Conservation (phyloP, 768 basidiomycete genomes). For the Omphalotus guepiniiformis region DNA sequence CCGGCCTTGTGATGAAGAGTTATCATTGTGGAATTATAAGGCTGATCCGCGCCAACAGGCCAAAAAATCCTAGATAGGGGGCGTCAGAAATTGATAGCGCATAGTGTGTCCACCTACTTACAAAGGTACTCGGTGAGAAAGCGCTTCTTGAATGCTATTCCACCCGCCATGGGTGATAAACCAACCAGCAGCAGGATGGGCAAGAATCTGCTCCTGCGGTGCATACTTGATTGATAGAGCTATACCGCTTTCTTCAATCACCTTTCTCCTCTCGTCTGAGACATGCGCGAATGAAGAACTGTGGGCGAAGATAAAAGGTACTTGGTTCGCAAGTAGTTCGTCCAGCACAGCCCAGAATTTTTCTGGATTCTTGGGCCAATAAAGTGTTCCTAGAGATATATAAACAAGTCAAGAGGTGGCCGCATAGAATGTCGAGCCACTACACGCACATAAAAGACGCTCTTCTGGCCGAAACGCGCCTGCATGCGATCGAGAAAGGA, state of each 20-base stretch:
- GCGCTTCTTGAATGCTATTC: conserved; percentile 5
- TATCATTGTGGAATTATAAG: conserved; percentile 2
- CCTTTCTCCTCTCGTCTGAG: conserved; percentile 1
- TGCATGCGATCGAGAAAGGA: conserved; percentile 16
- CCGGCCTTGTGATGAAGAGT: conserved; percentile 1
- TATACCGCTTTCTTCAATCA: not conserved
- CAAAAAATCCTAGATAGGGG: not conserved
- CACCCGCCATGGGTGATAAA: conserved; percentile 8
- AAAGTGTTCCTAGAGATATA: conserved; percentile 5
- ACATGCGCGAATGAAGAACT: not conserved
- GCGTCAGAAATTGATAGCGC: not conserved
- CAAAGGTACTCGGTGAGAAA: conserved; percentile 5
- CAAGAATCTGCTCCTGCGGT: conserved; percentile 2
- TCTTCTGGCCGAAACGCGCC: not conserved
- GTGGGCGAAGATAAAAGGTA: conserved; percentile 5
- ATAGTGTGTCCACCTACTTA: not conserved
- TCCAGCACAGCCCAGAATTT: conserved; percentile 6
- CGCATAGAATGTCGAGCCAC: not conserved
- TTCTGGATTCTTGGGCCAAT: not conserved
- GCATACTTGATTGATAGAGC: not conserved
- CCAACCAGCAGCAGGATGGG: conserved; percentile 6
- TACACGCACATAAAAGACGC: conserved; percentile 10
- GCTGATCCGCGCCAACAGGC: conserved; percentile 7
- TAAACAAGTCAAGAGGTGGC: not conserved
- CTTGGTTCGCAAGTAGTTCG: conserved; percentile 1